These are phyloP conservation scores for Coccinonectria pachysandricola DNA, from an alignment of 2,329 filamentous ascomycete genomes.

Conservation along the genomic window DNA sequence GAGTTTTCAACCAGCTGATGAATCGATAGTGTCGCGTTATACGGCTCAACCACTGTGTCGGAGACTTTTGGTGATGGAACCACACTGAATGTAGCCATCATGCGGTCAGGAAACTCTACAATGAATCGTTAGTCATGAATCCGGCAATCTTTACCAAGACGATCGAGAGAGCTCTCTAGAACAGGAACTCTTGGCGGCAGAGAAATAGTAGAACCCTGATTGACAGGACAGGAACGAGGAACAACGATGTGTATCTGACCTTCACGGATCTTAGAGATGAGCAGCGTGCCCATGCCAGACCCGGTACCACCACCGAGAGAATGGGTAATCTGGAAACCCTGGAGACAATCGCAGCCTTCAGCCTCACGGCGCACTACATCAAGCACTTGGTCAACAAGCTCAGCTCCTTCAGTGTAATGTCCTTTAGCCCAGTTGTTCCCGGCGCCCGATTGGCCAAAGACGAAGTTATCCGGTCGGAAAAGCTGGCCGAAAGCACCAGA, in stretches of 20 bases:
- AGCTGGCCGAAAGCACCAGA: conserved; percentile 97
- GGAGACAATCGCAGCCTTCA: conserved; percentile 97
- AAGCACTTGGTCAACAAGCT: conserved; percentile 95
- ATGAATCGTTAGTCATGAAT: too few relatives aligned
- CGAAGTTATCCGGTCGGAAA: conserved; percentile 99
- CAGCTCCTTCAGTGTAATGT: conserved; percentile 99
- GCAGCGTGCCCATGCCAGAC: conserved; percentile 98
- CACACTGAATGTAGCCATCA: conserved; percentile 99
- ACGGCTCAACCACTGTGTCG: conserved; percentile 98
- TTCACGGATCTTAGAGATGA: conserved; percentile 99
- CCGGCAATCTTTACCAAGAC: too few relatives aligned
- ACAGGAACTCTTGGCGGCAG: too few relatives aligned
- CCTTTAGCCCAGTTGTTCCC: conserved; percentile 99
- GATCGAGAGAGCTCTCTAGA: too few relatives aligned
- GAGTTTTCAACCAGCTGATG: conserved; percentile 99
- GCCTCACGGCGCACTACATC: conserved; percentile 98
- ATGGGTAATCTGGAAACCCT: conserved; percentile 99
- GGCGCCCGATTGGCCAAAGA: conserved; percentile 98
- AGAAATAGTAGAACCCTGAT: too few relatives aligned
- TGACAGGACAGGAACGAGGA: too few relatives aligned
- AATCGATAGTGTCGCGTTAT: conserved; percentile 97
- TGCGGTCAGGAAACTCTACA: conserved; percentile 99
- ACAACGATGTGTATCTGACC: too few relatives aligned
- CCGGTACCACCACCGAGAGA: conserved; percentile 99
- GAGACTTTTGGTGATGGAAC: conserved; percentile 98